phyloP scores from a whole-genome alignment of 2,329 filamentous ascomycete genomes.

The Rutstroemia sydowiana region DNA sequence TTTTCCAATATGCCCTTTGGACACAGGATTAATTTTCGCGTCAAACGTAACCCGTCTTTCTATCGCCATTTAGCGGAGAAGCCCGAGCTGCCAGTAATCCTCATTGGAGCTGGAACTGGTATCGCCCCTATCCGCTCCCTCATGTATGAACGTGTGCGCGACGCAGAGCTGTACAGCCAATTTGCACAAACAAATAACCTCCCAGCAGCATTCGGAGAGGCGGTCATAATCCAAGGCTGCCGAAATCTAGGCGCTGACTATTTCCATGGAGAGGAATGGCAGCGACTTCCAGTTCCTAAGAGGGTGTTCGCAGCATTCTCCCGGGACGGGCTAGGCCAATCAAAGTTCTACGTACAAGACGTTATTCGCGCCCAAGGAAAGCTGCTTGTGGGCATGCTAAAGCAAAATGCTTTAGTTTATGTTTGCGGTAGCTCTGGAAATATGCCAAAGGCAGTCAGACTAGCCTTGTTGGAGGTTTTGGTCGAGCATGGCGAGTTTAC shows the following conservation, averaged over 20 bases:
- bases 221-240: slow-evolving; percentile 74
- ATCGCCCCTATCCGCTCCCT: slow-evolving; percentile 77
- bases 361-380: slow-evolving; percentile 26
- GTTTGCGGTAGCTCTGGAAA: slow-evolving; percentile 54
- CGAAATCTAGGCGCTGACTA: slow-evolving; percentile 69
- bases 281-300: slow-evolving; percentile 31
- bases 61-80: slow-evolving; percentile 36
- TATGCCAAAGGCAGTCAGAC: slow-evolving; percentile 64
- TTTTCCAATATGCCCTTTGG: slow-evolving; percentile 54
- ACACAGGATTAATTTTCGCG: slow-evolving; percentile 30
- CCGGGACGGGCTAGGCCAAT: slow-evolving; percentile 49
- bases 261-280: slow-evolving; percentile 77
- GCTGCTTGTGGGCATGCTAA: slow-evolving; percentile 40
- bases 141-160: slow-evolving; percentile 59
- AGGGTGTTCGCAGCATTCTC: slow-evolving; percentile 61
- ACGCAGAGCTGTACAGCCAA: not conserved
- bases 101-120: slow-evolving; percentile 80
- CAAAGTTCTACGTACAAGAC: slow-evolving; percentile 58
- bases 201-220: slow-evolving; percentile 26
- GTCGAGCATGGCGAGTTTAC: slow-evolving; percentile 26
- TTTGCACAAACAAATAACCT: slow-evolving; percentile 12
- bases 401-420: slow-evolving; percentile 45
- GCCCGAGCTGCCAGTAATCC: slow-evolving; percentile 49
- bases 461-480: slow-evolving; percentile 58
- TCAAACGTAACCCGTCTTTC: slow-evolving; percentile 46